Evolutionary conservation across 1,284 basidiomycete species (phyloP), one percentile per base, ranked within the genome.

Genomic region (Marasmius fiardii): DNA sequence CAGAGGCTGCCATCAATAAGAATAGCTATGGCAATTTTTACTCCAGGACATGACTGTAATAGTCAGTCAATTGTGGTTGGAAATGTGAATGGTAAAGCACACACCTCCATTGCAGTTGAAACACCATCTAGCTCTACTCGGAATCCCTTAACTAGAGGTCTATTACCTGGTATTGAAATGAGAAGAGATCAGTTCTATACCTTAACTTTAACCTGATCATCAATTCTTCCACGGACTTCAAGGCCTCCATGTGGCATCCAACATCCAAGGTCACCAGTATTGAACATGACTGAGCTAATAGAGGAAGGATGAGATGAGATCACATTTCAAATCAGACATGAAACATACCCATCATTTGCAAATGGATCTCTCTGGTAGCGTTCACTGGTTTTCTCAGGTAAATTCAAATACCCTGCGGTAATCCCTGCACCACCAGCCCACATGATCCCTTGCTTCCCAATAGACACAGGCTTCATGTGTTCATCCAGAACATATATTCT

Each of bases 121-220:
- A 85, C 81, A 20, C 82, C 82, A 62, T 82, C 81, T 10, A 85
- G 70, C 63, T 85, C 82, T 12, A 85, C 81, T 31, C 81, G 78
- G 70, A 83, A 85, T 7, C 82, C 82, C 77, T 81, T 52, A 7
- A 14, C 5, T 14, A n/a, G 16, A 10, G 10, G 28, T 31, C 10
- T 4, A 4, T 10, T 4, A n/a, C n/a, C n/a, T n/a, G n/a, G n/a
- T n/a, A n/a, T n/a, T 31, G n/a, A n/a, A n/a, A n/a, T n/a, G n/a
- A n/a, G n/a, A n/a, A n/a, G n/a, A 11, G 10, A 4, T 14, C 14
- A 35, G 8, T 21, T 20, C 8, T 57, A 26, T 52, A 73, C 71
- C 68, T 79, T 71, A 60, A 81, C 71, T 68, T 83, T 83, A 56
- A 84, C 77, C 66, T 84, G 82, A 62, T 83, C 79, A 63, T 84